Conservation (phyloP, 1,284 basidiomycete genomes). For the Malassezia vespertilionis region DNA sequence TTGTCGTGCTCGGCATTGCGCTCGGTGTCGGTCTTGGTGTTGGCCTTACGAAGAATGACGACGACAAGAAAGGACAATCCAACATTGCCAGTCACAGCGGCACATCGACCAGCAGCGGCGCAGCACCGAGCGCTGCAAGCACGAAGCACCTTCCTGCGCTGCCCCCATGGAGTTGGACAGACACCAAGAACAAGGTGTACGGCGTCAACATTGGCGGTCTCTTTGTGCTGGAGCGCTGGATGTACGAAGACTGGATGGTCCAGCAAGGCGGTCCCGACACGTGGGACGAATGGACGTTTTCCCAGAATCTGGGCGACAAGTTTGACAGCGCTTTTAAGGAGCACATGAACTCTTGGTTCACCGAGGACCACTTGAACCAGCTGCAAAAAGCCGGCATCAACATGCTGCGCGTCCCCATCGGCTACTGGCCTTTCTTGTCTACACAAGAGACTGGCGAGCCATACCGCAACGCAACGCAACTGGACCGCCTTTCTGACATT, state of each 20-base stretch:
- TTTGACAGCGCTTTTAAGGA: conserved; percentile 26
- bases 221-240: conserved; percentile 48
- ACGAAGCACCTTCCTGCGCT: conserved; percentile 24
- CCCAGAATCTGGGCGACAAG: conserved; percentile 34
- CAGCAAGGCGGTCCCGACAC: conserved; percentile 36
- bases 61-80: conserved; percentile 7
- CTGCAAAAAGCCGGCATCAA: conserved; percentile 42
- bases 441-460: conserved; percentile 25
- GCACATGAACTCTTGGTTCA: conserved; percentile 48
- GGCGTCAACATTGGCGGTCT: conserved; percentile 43
- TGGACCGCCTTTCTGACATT: conserved; percentile 31
- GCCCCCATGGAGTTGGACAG: conserved; percentile 39
- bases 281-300: conserved; percentile 48
- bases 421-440: conserved; percentile 46
- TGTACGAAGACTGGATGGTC: conserved; percentile 49
- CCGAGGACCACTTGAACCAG: conserved; percentile 47
- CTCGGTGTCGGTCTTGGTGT: conserved; percentile 15
- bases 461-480: conserved; percentile 28
- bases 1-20: conserved; percentile 4
- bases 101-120: neutral
- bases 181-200: conserved; percentile 36
- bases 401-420: conserved; percentile 48
- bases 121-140: neutral
- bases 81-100: neutral
- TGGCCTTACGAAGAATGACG: conserved; percentile 4